Conservation (phyloP, 306 rosid species). For the Trifolium subterraneum region DNA sequence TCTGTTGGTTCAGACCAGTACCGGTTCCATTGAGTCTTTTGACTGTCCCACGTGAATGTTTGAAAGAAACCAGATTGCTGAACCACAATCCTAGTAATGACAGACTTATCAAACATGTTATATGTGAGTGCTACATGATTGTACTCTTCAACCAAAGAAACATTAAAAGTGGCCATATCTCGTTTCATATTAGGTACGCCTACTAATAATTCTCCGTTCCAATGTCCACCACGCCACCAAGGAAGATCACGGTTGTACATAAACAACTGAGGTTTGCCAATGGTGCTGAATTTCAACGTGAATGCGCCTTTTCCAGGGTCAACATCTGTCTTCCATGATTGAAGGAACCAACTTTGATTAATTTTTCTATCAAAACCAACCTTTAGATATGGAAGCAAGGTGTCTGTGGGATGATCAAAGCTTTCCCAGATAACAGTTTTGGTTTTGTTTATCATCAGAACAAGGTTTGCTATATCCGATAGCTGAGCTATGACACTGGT, state of each 20-base stretch:
- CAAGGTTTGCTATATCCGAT: slow-evolving; percentile 39
- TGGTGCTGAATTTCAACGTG: slow-evolving; percentile 28
- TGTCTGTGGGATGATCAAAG: slow-evolving; percentile 9
- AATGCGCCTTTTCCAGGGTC: slow-evolving; percentile 37
- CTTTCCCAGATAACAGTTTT: neutral
- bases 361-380: slow-evolving; percentile 36
- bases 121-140: slow-evolving; percentile 24
- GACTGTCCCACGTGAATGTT: slow-evolving; percentile 44
- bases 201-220: neutral
- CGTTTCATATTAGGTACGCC: slow-evolving; percentile 44
- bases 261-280: slow-evolving; percentile 53
- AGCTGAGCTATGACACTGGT: slow-evolving; percentile 31
- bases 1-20: neutral
- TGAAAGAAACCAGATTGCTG: slow-evolving; percentile 44
- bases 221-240: slow-evolving; percentile 40
- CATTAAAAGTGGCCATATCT: neutral
- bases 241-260: slow-evolving; percentile 33
- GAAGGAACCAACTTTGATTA: slow-evolving; percentile 35
- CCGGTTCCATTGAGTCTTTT: neutral
- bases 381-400: slow-evolving; percentile 7
- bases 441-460: slow-evolving; percentile 7
- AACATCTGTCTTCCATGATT: slow-evolving; percentile 42
- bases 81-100: slow-evolving; percentile 19
- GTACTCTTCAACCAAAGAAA: slow-evolving; percentile 21
- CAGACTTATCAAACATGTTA: slow-evolving; percentile 29